Percentiles rank a stretch among this genome's conserved stretches.
These are phyloP conservation scores for Colletotrichum abscissum DNA, from an alignment of 2,329 filamentous ascomycete genomes.

Conservation along the genomic window DNA sequence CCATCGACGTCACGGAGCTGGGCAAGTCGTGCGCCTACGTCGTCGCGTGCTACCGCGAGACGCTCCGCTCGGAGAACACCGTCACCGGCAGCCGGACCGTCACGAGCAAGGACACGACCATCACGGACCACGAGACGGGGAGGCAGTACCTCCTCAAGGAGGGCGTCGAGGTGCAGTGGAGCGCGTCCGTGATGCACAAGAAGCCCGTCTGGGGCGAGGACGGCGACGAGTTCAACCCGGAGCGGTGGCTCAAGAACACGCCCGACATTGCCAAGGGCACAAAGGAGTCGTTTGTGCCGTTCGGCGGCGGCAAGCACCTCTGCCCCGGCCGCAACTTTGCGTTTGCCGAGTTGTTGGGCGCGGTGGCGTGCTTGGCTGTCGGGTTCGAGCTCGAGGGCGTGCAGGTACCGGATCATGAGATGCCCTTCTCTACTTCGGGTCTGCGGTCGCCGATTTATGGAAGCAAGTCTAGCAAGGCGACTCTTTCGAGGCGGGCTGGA, in stretches of 20 bases:
- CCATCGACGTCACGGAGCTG: slow-evolving; percentile 48
- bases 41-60: slow-evolving; percentile 55
- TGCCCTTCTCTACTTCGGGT: slow-evolving; percentile 23
- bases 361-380: slow-evolving; percentile 37
- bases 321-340: slow-evolving; percentile 49
- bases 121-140: slow-evolving; percentile 40
- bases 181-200: slow-evolving; percentile 41
- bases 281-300: slow-evolving; percentile 44
- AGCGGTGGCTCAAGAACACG: slow-evolving; percentile 39
- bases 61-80: slow-evolving; percentile 51
- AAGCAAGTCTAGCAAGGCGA: slow-evolving; percentile 27
- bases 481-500: slow-evolving; percentile 36
- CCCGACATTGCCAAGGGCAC: slow-evolving; percentile 24
- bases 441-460: slow-evolving; percentile 30
- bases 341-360: slow-evolving; percentile 43
- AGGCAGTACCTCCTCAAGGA: slow-evolving; percentile 42
- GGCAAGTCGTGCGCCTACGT: slow-evolving; percentile 53
- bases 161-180: slow-evolving; percentile 42
- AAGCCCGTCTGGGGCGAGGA: slow-evolving; percentile 42
- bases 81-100: slow-evolving; percentile 52
- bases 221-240: slow-evolving; percentile 39
- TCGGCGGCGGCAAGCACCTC: slow-evolving; percentile 47
- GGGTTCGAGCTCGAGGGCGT: slow-evolving; percentile 41
- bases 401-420: slow-evolving; percentile 35
- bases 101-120: slow-evolving; percentile 49